These are phyloP conservation scores for Proliferodiscus dingleyae DNA, from an alignment of 2,329 filamentous ascomycete genomes.

Conservation along the genomic window DNA sequence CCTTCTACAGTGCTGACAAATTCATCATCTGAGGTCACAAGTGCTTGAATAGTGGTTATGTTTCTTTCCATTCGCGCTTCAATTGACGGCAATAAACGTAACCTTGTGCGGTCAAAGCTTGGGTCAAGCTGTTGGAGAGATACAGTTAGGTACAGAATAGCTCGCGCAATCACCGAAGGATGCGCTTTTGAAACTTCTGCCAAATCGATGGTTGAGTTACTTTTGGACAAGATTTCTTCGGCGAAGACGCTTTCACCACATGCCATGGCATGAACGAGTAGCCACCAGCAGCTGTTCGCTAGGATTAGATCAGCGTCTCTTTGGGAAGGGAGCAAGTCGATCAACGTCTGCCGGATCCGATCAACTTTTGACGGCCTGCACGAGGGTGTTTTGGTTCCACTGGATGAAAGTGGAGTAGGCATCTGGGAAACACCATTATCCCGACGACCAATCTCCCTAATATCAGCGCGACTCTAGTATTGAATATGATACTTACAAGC, in stretches of 20 bases:
- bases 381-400: conserved; percentile 10
- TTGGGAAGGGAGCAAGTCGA: conserved; percentile 28
- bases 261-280: conserved; percentile 23
- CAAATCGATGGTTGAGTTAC: conserved; percentile 20
- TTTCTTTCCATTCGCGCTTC: conserved; percentile 26
- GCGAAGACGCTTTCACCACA: conserved; percentile 2
- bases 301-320: conserved; percentile 24
- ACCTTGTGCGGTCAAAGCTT: conserved; percentile 19
- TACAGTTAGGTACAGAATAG: conserved; percentile 25
- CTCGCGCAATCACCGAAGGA: conserved; percentile 25
- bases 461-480: conserved; percentile 2
- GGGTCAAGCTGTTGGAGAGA: conserved; percentile 27
- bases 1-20: conserved; percentile 45
- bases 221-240: background rate
- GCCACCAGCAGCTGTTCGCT: conserved; percentile 21
- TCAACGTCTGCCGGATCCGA: conserved; percentile 24
- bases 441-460: conserved; percentile 23
- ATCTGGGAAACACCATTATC: conserved; percentile 16
- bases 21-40: conserved; percentile 26
- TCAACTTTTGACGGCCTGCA: conserved; percentile 24
- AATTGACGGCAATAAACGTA: conserved; percentile 19
- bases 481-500: conserved; percentile 17
- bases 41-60: conserved; percentile 22
- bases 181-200: conserved; percentile 19
- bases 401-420: conserved; percentile 19